Percentiles rank a stretch among this genome's conserved stretches.
Conservation (phyloP, 2,329 filamentous ascomycete species). For the Colletotrichum coccodes region DNA sequence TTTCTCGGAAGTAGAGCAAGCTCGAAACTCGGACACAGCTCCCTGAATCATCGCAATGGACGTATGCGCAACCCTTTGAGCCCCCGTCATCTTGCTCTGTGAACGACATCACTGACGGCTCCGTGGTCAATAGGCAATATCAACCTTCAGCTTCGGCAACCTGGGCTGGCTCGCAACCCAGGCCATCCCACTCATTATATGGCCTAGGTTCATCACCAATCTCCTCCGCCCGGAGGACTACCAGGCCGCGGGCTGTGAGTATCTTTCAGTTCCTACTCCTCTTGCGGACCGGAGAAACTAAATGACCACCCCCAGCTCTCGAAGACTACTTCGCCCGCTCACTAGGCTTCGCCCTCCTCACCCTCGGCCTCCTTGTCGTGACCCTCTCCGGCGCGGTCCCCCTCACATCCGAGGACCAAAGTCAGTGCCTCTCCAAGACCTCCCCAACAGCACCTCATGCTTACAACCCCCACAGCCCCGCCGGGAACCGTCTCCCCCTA, state of each 20-base stretch:
- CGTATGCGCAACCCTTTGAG: conserved; percentile 33
- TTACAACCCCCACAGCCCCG: neutral
- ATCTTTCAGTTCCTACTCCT: neutral
- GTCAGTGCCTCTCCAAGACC: conserved; percentile 40
- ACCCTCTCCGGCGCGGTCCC: conserved; percentile 78
- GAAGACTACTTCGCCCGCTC: conserved; percentile 80
- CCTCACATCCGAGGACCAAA: conserved; percentile 57
- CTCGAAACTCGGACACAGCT: neutral
- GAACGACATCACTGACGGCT: neutral
- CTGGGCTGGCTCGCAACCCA: conserved; percentile 62
- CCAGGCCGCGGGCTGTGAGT: conserved; percentile 43
- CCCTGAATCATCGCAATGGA: conserved; percentile 37
- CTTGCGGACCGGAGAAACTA: neutral
- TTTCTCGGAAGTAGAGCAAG: neutral
- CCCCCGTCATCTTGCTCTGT: neutral
- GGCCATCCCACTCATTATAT: conserved; percentile 57
- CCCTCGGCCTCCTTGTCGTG: conserved; percentile 71
- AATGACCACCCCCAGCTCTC: conserved; percentile 54
- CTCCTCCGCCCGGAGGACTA: conserved; percentile 49
- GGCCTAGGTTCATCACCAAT: conserved; percentile 58
- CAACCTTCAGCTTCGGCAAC: conserved; percentile 61
- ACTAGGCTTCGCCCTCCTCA: conserved; percentile 74
- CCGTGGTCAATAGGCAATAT: conserved; percentile 52
- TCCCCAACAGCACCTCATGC: neutral
- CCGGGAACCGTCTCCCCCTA: conserved; percentile 65